Evolutionary conservation across 306 rosid genomes (phyloP).

Genomic region (Quillaja saponaria): DNA sequence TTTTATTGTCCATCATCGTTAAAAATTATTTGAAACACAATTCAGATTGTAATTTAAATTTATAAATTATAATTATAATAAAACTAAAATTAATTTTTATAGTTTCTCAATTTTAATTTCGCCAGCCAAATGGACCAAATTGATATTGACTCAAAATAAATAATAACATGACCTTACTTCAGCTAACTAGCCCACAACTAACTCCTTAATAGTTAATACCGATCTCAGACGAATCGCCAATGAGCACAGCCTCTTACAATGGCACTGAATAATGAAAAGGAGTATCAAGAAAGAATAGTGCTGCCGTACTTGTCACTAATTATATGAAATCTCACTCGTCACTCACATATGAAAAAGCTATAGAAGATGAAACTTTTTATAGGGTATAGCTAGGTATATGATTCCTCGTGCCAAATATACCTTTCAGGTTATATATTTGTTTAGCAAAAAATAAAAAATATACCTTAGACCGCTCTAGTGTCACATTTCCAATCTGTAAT

Average conservation of each 20-base stretch:
- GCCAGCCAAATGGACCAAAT: too few species aligned
- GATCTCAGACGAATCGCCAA: constrained; percentile 36
- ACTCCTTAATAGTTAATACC: constrained; percentile 24
- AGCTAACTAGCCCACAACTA: constrained; percentile 24
- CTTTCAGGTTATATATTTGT: too few species aligned
- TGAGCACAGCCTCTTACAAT: constrained; percentile 15
- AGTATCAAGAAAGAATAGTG: constrained; percentile 20
- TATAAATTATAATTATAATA: too few species aligned
- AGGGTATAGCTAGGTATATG: background rate
- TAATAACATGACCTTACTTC: too few species aligned
- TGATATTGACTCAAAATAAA: too few species aligned
- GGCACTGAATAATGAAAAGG: constrained; percentile 42
- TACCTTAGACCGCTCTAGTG: constrained; percentile 11
- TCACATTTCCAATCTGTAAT: background rate
- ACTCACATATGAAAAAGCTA: constrained; percentile 24
- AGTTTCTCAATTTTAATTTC: too few species aligned
- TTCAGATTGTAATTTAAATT: too few species aligned
- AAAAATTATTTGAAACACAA: too few species aligned
- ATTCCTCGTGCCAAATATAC: constrained; percentile 18
- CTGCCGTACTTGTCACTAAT: constrained; percentile 39
- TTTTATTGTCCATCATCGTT: too few species aligned
- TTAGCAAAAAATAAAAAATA: too few species aligned
- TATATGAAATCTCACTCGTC: constrained; percentile 34
- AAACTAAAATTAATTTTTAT: too few species aligned
- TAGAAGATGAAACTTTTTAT: constrained; percentile 9